A percentile compares a stretch with the other conserved stretches of the same genome.
phyloP scores from a whole-genome alignment of 768 basidiomycete species.

The Pisolithus marmoratus region DNA sequence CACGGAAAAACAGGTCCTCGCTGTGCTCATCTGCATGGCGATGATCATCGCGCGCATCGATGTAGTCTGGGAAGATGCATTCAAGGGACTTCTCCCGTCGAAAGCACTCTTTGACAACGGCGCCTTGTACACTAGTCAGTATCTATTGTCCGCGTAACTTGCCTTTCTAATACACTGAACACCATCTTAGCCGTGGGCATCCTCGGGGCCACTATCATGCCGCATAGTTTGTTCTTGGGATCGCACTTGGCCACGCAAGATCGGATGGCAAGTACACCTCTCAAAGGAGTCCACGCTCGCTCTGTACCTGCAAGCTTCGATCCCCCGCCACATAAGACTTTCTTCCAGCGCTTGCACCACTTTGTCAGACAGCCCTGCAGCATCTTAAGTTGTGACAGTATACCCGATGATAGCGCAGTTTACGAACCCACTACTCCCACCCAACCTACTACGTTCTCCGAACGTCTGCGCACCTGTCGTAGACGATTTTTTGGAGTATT shows the following conservation, averaged over 20 bases:
- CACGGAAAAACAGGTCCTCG: constrained; percentile 41
- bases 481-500: constrained; percentile 21
- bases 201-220: constrained; percentile 86
- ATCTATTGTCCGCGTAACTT: neutral
- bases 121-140: constrained; percentile 61
- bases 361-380: neutral
- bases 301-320: neutral
- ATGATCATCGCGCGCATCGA: constrained; percentile 67
- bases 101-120: constrained; percentile 50
- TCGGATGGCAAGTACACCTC: constrained; percentile 41
- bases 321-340: constrained; percentile 9
- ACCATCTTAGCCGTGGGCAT: constrained; percentile 55
- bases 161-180: constrained; percentile 6
- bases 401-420: neutral
- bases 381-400: neutral
- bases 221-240: constrained; percentile 87
- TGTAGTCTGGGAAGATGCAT: constrained; percentile 68
- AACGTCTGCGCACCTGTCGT: constrained; percentile 1
- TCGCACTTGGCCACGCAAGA: constrained; percentile 83
- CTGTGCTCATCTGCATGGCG: constrained; percentile 73
- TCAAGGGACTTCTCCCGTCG: constrained; percentile 73
- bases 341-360: constrained; percentile 14
- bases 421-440: neutral
- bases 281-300: constrained; percentile 4
- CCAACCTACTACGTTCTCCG: neutral